phyloP scores from a whole-genome alignment of 2,329 filamentous ascomycete species.

The Malbranchea zuffiana region DNA sequence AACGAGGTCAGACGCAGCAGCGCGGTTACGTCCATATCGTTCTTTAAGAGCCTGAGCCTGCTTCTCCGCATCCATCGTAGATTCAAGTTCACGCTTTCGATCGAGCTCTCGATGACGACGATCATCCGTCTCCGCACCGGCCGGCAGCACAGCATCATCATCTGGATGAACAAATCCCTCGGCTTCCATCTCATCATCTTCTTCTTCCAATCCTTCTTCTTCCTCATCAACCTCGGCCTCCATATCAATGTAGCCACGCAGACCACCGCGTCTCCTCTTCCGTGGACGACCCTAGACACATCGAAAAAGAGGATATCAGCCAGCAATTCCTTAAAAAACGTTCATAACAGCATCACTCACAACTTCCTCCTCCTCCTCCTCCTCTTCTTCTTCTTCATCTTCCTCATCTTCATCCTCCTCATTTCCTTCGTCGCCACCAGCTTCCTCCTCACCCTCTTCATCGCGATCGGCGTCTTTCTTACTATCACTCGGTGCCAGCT shows the following conservation, averaged over 20 bases:
- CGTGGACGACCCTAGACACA: constrained; percentile 52
- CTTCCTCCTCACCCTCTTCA: constrained; percentile 39
- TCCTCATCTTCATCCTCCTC: constrained; percentile 36
- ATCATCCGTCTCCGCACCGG: constrained; percentile 73
- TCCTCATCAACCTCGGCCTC: constrained; percentile 96
- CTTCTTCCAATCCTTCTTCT: constrained; percentile 76
- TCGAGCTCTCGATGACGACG: constrained; percentile 89
- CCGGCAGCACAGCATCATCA: constrained; percentile 65
- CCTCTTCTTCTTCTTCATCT: constrained; percentile 35
- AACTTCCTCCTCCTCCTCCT: constrained; percentile 46
- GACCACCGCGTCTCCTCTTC: constrained; percentile 64
- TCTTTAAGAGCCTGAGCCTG: constrained; percentile 78
- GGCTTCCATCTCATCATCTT: constrained; percentile 76
- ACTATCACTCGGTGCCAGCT: constrained; percentile 20
- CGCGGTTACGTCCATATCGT: constrained; percentile 71
- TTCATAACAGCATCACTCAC: constrained; percentile 51
- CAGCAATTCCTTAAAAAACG: constrained; percentile 11
- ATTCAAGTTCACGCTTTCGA: constrained; percentile 74
- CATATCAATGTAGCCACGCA: constrained; percentile 88
- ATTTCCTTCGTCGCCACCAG: constrained; percentile 50
- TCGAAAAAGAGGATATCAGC: constrained; percentile 12
- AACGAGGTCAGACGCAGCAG: constrained; percentile 56
- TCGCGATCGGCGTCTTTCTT: constrained; percentile 33
- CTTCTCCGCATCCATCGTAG: constrained; percentile 85
- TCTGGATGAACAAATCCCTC: constrained; percentile 85